Base-by-base conservation (phyloP, 176 grass and related monocot genomes). In the Eragrostis curvula region DNA sequence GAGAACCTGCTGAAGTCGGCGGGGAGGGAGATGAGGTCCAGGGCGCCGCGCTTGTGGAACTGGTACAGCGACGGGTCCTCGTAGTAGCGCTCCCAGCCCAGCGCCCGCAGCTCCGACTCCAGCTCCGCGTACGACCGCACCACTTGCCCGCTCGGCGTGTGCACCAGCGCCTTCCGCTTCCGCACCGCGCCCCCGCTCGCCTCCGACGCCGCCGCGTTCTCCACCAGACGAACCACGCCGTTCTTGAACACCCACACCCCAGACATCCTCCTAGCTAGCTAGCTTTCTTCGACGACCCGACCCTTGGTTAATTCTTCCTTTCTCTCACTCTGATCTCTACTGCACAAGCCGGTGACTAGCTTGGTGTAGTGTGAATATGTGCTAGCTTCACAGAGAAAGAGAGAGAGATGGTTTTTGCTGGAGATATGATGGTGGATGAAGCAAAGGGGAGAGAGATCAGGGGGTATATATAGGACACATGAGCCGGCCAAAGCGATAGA, bases 21-120 rank as follows among this genome's bases (percentile, higher is more conserved):
- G 41, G 94, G 94, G 68, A 97, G 88, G 50, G 94, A 97, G 77
- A 97, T 97, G 86, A 97, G 91, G 88, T 97, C 91, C 2, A 97
- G 72, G 2, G 69, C 70, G 0, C 88, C 87, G 6, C 88, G 91
- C 91, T 97, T 93, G 86, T 97, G 94, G 84, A 97, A 97, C 84
- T 97, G 94, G 56, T 85, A 80, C 3, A 97, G 68, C 52, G 87
- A 27, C 0, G 91, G 91, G 70, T 97, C 94, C 71, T 93, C 91
- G 41, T 93, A 89, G 73, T 93, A 97, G 40, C 94, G 83, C 73
- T 97, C 94, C 94, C 94, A 97, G 30, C 94, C 94, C 1, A 93
- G 94, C 64, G 77, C 92, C 11, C 79, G 56, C 46, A 97, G 88
- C 88, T 91, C 77, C 69, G 56, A 8, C 80, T 93, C 94, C 74